phyloP scores from a whole-genome alignment of 257 asterid species.

The Plantago ovata region DNA sequence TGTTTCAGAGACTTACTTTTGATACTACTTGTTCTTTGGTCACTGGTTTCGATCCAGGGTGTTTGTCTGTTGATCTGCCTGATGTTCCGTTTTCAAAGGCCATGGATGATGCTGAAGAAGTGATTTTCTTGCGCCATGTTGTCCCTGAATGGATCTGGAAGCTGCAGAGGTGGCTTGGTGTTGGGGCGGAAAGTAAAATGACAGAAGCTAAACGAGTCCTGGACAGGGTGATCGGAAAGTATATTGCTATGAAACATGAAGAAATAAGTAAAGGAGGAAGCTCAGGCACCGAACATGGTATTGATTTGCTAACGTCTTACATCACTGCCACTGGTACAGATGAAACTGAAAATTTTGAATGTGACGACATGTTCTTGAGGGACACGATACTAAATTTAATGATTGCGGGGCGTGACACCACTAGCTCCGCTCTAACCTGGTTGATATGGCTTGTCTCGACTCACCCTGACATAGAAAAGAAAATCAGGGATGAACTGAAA shows the following conservation, averaged over 20 bases:
- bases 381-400: slow-evolving; percentile 54
- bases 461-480: slow-evolving; percentile 44
- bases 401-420: slow-evolving; percentile 73
- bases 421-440: slow-evolving; percentile 69
- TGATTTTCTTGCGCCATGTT: slow-evolving; percentile 42
- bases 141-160: slow-evolving; percentile 56
- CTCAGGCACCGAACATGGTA: neutral
- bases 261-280: slow-evolving; percentile 19
- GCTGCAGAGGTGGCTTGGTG: slow-evolving; percentile 35
- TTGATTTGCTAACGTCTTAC: slow-evolving; percentile 50
- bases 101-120: slow-evolving; percentile 59
- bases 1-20: slow-evolving; percentile 58
- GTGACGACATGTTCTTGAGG: slow-evolving; percentile 44
- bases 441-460: slow-evolving; percentile 51
- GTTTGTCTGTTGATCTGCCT: slow-evolving; percentile 39
- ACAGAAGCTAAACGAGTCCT: slow-evolving; percentile 33
- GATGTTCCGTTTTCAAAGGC: slow-evolving; percentile 56
- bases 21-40: slow-evolving; percentile 52
- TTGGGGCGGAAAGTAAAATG: slow-evolving; percentile 44
- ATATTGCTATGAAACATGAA: slow-evolving; percentile 38
- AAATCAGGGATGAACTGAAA: slow-evolving; percentile 41
- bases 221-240: slow-evolving; percentile 35
- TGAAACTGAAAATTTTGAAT: slow-evolving; percentile 10
- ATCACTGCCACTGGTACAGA: slow-evolving; percentile 25
- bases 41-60: slow-evolving; percentile 59